Evolutionary conservation across 116 monocot species (phyloP).

Genomic region (Iris pallida): DNA sequence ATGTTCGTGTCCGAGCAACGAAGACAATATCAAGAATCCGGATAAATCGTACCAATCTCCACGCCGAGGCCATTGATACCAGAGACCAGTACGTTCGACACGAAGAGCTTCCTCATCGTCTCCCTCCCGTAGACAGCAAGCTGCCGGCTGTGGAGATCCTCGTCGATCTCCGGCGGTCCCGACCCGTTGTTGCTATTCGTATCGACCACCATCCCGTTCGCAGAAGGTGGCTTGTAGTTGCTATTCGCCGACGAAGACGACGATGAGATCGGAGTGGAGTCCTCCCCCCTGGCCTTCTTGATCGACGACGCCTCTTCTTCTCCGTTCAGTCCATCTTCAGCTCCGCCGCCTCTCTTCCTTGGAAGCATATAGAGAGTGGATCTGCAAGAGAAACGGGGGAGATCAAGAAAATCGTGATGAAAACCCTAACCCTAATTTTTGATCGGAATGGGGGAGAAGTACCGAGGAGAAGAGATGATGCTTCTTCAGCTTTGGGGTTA

Average conservation of each 20-base stretch:
- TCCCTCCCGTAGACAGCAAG: conserved; percentile 98
- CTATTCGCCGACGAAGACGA: not conserved
- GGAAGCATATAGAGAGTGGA: conserved; percentile 15
- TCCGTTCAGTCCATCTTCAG: conserved; percentile 7
- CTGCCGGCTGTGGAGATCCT: conserved; percentile 99
- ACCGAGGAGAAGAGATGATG: not conserved
- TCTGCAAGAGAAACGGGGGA: not conserved
- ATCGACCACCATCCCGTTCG: not conserved
- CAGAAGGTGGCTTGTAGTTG: too few relatives aligned
- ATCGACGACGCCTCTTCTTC: not conserved
- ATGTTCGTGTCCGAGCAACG: too few relatives aligned
- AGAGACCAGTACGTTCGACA: conserved; percentile 82
- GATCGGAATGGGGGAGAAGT: not conserved
- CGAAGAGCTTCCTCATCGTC: conserved; percentile 88
- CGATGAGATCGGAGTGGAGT: too few relatives aligned
- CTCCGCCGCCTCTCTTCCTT: conserved; percentile 9
- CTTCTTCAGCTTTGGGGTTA: too few relatives aligned
- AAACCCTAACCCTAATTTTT: conserved; percentile 4
- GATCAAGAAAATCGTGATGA: not conserved
- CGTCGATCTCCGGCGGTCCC: conserved; percentile 68
- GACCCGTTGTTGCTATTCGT: not conserved
- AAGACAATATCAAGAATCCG: too few relatives aligned
- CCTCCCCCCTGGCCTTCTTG: not conserved
- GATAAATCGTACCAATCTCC: conserved; percentile 61
- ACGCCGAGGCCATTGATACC: conserved; percentile 91